Base-by-base conservation (phyloP, 2,329 filamentous ascomycete genomes). In the Colletotrichum chlorophyti region DNA sequence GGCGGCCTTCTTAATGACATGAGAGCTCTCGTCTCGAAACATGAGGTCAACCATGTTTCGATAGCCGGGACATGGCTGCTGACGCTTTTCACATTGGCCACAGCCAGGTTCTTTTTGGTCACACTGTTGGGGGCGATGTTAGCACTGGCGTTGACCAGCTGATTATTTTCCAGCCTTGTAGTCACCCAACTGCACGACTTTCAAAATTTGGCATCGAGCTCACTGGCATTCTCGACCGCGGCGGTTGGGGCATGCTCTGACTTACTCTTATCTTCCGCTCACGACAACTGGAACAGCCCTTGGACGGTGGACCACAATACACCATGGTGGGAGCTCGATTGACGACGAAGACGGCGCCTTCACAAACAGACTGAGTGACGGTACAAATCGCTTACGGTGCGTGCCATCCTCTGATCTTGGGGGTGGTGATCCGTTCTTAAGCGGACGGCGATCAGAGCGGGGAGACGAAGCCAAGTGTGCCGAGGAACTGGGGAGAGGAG, bases 301-400 rank as follows among this genome's bases (percentile, higher is more conserved):
- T 82, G 32, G 81, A 84, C 38, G 82, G 82, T 64, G 83, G 83
- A 5, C 82, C 82, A 63, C 82, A 84, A 65, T 83, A 85, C 6
- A 84, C 82, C 82, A 85, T 84, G 53, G 48, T 62, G 47, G 21
- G 31, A n/a, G n/a, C n/a, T n/a, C n/a, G n/a, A n/a, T n/a, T n/a
- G n/a, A n/a, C n/a, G n/a, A n/a, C n/a, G n/a, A 31, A 31, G 10
- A 21, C 19, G 10, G 42, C 21, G 3, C 17, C 24, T 17, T 34
- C 37, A 31, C 41, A 35, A 38, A n/a, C 23, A 21, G 23, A 34
- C 35, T 23, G 27, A 11, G n/a, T 26, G 51, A 37, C 17, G 38
- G 24, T 26, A 27, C 38, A 23, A 32, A 29, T 49, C 21, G 34
- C 34, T 40, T 49, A 14, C 17, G 21, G 35, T 17, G 35, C 24